A percentile compares a stretch with the other conserved stretches of the same genome.
Conservation (phyloP, 441 rosid genomes). For the Bocquillonia castaneifolia region DNA sequence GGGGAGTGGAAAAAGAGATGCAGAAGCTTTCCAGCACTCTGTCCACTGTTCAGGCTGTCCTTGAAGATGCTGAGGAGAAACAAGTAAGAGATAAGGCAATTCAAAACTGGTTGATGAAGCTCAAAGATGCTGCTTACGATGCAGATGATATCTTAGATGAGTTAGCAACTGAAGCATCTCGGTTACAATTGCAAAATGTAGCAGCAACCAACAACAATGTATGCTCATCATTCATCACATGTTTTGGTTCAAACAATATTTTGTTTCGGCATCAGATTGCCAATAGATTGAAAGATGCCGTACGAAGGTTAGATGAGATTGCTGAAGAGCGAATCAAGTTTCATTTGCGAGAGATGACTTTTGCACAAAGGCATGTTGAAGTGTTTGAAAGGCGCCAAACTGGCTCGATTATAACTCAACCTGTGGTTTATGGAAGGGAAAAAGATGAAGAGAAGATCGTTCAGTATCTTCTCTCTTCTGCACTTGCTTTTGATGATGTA, state of each 20-base stretch:
- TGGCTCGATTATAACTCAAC: neutral
- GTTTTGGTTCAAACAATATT: neutral
- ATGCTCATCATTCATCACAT: neutral
- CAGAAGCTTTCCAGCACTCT: neutral
- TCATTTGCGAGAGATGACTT: neutral
- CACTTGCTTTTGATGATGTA: neutral
- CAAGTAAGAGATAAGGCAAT: neutral
- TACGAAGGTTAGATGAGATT: neutral
- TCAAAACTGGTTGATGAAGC: constrained; percentile 1
- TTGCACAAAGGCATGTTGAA: neutral
- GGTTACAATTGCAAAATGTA: neutral
- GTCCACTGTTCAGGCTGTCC: neutral
- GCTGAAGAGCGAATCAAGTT: neutral
- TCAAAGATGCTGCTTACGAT: constrained; percentile 8
- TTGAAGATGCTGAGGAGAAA: constrained; percentile 12
- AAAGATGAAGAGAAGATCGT: neutral
- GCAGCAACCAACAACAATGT: neutral
- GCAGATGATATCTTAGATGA: constrained; percentile 11
- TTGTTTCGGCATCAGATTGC: neutral
- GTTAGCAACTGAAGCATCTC: neutral
- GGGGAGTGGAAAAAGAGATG: neutral
- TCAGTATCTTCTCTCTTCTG: too few species aligned
- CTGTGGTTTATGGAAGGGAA: neutral
- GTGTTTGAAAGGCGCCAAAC: neutral
- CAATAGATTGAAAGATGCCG: neutral